Evolutionary conservation across 441 rosid genomes (phyloP), one percentile per base, ranked within the genome.

Genomic region (Euphorbia celastroides): DNA sequence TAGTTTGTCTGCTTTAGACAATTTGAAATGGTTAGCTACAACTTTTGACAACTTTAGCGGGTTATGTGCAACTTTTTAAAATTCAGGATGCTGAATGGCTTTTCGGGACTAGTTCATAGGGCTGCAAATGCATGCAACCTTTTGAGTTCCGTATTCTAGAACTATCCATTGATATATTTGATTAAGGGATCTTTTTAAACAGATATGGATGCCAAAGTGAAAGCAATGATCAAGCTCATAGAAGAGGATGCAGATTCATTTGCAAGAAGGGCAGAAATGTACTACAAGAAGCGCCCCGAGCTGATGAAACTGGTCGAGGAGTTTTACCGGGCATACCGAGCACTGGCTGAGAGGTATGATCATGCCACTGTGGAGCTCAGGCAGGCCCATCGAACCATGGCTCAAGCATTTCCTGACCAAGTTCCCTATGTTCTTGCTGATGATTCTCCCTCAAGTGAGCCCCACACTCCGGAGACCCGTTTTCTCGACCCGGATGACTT

Each of bases 241-340:
- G 99, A 95, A 84, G 96, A 92, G 80, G 99, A 95, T 81, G 99
- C 98, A 52, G 99, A 95, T 75, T 92, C 99, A 12, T 95, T 95
- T 78, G 99, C 99, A 60, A 85, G 93, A 77, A 83, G 98, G 80
- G 99, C 99, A 28, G 99, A 95, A 70, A 90, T 95, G 99, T 93
- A 91, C 68, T 93, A 91, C 69, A 91, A 88, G 84, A 85, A 92
- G 80, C 91, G 99, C 34, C 98, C 98, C 20, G 98, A 95, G 78
- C 89, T 95, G 58, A 87, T 88, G 98, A 90, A 95, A 79, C 62
- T 95, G 85, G 98, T 95, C 5, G 99, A 93, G 82, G 99, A 93
- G 79, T 91, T 93, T 71, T 93, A 91, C 75, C 79, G 99, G 75
- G 98, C 95, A 5, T 95, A 95, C 64, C 96, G 99, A 77, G 96